phyloP scores from a whole-genome alignment of 176 grass and related monocot species.

The Elaeis guineensis region DNA sequence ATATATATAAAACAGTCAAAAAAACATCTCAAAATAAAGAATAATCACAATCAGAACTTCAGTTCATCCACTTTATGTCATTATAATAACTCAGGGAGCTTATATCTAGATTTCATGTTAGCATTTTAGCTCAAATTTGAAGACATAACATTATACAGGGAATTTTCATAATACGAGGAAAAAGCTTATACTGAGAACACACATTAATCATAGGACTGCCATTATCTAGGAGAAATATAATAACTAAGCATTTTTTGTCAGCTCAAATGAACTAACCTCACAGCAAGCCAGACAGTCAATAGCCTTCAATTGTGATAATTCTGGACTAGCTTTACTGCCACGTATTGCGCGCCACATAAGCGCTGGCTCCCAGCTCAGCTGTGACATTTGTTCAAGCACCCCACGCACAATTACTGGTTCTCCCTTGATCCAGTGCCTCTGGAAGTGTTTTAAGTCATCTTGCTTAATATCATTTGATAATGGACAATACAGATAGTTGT shows the following conservation, averaged over 20 bases:
- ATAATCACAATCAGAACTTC: too few species aligned
- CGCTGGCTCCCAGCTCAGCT: constrained; percentile 47
- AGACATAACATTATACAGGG: too few species aligned
- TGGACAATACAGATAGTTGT: constrained; percentile 66
- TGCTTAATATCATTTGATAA: constrained; percentile 21
- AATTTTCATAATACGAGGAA: too few species aligned
- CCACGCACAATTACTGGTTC: constrained; percentile 69
- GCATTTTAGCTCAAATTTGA: too few species aligned
- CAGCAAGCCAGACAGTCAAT: constrained; percentile 57
- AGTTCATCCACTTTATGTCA: too few species aligned
- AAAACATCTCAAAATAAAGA: too few species aligned
- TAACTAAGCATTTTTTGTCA: too few species aligned
- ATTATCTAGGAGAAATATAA: too few species aligned
- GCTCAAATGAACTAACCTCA: constrained; percentile 34
- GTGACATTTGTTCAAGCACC: constrained; percentile 34
- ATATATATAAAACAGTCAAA: neutral
- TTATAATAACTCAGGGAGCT: too few species aligned
- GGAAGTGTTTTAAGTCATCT: constrained; percentile 58
- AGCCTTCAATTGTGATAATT: constrained; percentile 24
- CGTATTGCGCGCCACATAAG: constrained; percentile 50
- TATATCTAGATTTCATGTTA: too few species aligned
- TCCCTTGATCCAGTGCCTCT: constrained; percentile 70
- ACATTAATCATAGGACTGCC: too few species aligned
- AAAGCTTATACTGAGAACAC: too few species aligned
- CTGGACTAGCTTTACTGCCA: constrained; percentile 7